Evolutionary conservation across 1,284 basidiomycete species (phyloP), one percentile per base, ranked within the genome.

Genomic region (Rhodotorula sp.): DNA sequence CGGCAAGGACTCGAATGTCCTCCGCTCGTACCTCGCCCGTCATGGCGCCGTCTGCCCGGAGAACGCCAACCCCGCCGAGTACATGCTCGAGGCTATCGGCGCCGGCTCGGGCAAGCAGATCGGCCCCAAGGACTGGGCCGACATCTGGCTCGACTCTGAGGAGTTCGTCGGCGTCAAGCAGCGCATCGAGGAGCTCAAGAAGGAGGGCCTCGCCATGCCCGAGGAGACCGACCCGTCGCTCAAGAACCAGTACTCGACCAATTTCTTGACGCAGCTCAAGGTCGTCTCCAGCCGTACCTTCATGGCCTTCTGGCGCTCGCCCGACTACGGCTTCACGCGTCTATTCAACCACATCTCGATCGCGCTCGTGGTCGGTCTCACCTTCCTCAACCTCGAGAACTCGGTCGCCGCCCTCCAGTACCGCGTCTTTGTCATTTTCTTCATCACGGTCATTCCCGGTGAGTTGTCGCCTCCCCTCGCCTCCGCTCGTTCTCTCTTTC

Each of bases 321-420:
- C 91, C 0, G 88, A 93, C 74, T 93, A 92, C 79, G 72, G 68
- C 7, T 74, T 70, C 55, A 73, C 75, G 9, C 70, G 76, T 1
- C 63, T 12, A 87, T 90, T 76, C 67, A 74, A 72, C 53, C 75
- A 76, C 61, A 71, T 75, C 52, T 62, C 67, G 79, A 90, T 95
- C 72, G 89, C 91, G 12, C 83, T 96, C 7, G 88, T 90, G 80
- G 86, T 93, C 67, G 90, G 90, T 45, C 84, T 97, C 64, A 91
- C 91, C 5, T 94, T 94, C 87, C 83, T 97, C 67, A 88, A 90
- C 79, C 84, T 94, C 34, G 86, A 86, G 62, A 82, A 87, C 77
- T 88, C 88, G 71, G 74, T 87, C 53, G 86, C 89, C 60, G 88
- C 90, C 60, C 82, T 97, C 44, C 91, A 97, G 79, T 95, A 93